Percentiles rank a stretch among this genome's conserved stretches.
Evolutionary conservation across 1,139 yeast genomes (phyloP).

Genomic region (Hemisphaericaspora subhashii): DNA sequence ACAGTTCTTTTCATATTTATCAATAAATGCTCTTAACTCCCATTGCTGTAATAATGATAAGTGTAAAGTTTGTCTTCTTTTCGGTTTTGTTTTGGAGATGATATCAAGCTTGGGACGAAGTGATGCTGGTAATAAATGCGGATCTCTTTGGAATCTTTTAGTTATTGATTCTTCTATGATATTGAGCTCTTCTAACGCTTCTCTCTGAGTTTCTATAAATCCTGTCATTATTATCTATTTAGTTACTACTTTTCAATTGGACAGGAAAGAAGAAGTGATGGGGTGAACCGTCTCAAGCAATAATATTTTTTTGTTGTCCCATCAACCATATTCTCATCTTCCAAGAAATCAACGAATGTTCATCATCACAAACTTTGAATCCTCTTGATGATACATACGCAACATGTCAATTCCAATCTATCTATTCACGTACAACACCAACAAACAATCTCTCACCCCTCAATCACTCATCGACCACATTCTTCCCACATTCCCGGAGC

Average conservation of each 20-base stretch:
- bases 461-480: constrained; percentile 26
- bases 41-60: constrained; percentile 59
- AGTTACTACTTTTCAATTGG: neutral
- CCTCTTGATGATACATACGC: constrained; percentile 1
- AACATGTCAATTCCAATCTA: constrained; percentile 21
- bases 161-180: constrained; percentile 33
- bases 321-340: neutral
- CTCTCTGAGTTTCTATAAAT: constrained; percentile 38
- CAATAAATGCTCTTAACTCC: constrained; percentile 58
- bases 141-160: constrained; percentile 33
- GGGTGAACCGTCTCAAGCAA: neutral
- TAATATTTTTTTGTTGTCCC: neutral
- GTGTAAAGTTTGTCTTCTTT: constrained; percentile 34
- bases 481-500: constrained; percentile 29
- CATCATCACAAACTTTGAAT: neutral
- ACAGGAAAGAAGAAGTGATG: neutral
- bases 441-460: constrained; percentile 27
- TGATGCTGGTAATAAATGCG: constrained; percentile 19
- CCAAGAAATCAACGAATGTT: neutral
- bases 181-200: constrained; percentile 39
- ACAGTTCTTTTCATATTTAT: constrained; percentile 37
- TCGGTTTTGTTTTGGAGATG: constrained; percentile 9
- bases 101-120: constrained; percentile 12
- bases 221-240: constrained; percentile 22
- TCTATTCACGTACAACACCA: constrained; percentile 43